Base-by-base conservation (phyloP, 805 yeast species). In the Lipomyces yamanashiensis region DNA sequence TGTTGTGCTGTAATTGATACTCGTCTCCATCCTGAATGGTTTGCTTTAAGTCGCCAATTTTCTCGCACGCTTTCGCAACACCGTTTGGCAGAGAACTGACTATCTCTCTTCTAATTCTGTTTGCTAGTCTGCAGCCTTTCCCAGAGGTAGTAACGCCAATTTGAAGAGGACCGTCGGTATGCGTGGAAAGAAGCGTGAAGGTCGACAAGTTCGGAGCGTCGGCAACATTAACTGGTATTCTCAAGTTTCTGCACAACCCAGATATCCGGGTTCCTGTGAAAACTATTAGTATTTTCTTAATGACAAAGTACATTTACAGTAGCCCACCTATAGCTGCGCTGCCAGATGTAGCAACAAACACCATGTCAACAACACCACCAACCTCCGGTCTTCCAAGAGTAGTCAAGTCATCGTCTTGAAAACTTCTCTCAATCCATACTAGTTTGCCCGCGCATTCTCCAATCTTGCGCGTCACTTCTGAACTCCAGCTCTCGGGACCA, bases 121-220 rank as follows among this genome's bases (percentile, higher is more conserved):
- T 84, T 0, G 97, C 96, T 57, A 92, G 78, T 57, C 90, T 84
- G 77, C 98, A 92, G 4, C 98, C 97, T 76, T 89, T 89, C 0
- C 97, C 96, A 33, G 87, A 84, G 0, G 98, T 92, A 2, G 93
- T 85, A 9, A 92, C 84, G 0, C 96, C 96, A 58, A 92, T 69
- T 74, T 89, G 93, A 75, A 92, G 85, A 57, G 83, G 85, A 7
- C 96, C 95, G 61, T 87, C 85, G 1, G 79, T 77, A 72, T 83
- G 84, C 0, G 92, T 85, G 0, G 97, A 88, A 23, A 91, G 78
- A 59, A 91, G 74, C 0, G 93, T 84, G 74, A 92, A 92, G 0
- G 92, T 85, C 59, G 95, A 89, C 33, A 82, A 79, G 39, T 85
- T 86, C 0, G 92, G 85, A 15, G 85, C 82, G 67, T 90, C 96